phyloP scores from a whole-genome alignment of 371 early-diverging fungal species.

The Rhizopus sp. region DNA sequence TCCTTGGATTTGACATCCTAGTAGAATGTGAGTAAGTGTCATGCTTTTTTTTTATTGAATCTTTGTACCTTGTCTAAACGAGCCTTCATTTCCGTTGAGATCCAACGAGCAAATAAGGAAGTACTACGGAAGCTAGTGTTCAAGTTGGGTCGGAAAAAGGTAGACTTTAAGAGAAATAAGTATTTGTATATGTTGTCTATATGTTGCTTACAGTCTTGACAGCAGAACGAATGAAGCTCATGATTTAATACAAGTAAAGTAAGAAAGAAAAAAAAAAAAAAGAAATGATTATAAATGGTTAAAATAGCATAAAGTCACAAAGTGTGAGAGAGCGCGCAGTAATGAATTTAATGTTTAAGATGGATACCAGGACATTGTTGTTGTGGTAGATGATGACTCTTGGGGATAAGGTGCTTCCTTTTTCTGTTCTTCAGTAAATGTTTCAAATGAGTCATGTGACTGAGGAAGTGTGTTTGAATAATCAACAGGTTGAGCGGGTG shows the following conservation, averaged over 20 bases:
- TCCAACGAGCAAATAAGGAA: constrained; percentile 68
- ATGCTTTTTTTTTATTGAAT: constrained; percentile 9
- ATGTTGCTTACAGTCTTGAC: constrained; percentile 40
- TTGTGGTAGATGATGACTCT: background rate
- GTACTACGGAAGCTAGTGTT: constrained; percentile 26
- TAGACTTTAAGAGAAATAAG: constrained; percentile 23
- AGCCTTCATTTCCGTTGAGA: constrained; percentile 74
- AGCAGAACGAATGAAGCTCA: constrained; percentile 61
- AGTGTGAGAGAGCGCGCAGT: background rate
- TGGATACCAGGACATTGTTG: constrained; percentile 5
- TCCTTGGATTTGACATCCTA: constrained; percentile 73
- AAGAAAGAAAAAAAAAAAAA: constrained; percentile 6
- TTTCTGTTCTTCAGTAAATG: constrained; percentile 12
- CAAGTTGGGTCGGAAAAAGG: constrained; percentile 38
- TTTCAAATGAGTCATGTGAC: constrained; percentile 13
- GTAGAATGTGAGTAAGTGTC: background rate
- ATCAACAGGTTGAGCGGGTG: constrained; percentile 30
- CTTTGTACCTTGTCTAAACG: constrained; percentile 60
- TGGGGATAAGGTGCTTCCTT: background rate
- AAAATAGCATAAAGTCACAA: background rate
- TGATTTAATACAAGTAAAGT: constrained; percentile 44
- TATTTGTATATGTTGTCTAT: background rate
- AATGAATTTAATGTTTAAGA: background rate
- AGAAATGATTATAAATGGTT: background rate
- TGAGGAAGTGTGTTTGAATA: constrained; percentile 16